Evolutionary conservation across 139 green algal genomes (phyloP), one percentile per base, ranked within the genome.

Genomic region (Chlamydomonas applanata): DNA sequence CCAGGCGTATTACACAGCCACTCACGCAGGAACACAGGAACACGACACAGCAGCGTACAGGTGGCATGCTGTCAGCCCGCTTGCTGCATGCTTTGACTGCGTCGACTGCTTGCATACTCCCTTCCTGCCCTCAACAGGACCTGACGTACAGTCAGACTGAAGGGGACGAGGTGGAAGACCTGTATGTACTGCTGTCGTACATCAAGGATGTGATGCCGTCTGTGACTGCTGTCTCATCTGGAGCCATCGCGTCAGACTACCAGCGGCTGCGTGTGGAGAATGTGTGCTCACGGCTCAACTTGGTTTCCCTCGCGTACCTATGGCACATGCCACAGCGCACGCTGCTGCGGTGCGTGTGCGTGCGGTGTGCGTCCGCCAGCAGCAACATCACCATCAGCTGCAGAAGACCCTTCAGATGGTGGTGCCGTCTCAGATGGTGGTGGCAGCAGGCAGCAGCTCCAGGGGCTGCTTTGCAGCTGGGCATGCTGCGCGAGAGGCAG

Each of bases 181-280:
- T 98, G 63, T 77, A 74, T 13, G 52, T 63, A 1, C 80, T 98
- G 81, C 78, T 99, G 57, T 76, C 84, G 0, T 93, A 77, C 60
- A 80, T 90, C 1, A 91, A 93, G 70, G 63, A 84, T 32, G 46
- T 22, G 34, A 44, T 85, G 7, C 80, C 76, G 4, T 32, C 62
- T 0, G 64, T 97, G 2, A 52, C 86, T 32, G 94, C 86, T 1
- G 95, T 98, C 17, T 85, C 82, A 1, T 93, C 75, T 4, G 96
- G 96, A 1, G 96, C 96, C 17, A 97, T 99, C 40, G 91, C 93
- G 1, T 96, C 88, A 0, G 96, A 99, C 85, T 99, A 99, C 86
- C 96, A 99, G 86, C 85, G 96, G 24, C 81, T 96, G 61, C 86
- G 96, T 14, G 95, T 99, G 54, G 96, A 99, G 81, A 85, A 88